phyloP scores from a whole-genome alignment of 2,329 filamentous ascomycete genomes.

The Penicillium sp. region DNA sequence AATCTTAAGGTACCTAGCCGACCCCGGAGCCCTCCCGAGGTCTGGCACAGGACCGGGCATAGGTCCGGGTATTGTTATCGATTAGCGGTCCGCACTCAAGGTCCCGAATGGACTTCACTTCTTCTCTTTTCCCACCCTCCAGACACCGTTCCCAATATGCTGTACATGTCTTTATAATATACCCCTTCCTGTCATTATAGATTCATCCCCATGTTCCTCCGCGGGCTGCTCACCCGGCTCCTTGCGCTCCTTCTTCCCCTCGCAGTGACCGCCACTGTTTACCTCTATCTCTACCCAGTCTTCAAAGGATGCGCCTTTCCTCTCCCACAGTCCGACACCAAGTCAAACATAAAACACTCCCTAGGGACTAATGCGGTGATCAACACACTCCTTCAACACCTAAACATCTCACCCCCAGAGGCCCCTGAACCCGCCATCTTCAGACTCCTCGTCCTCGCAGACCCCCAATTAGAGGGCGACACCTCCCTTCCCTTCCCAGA shows the following conservation, averaged over 20 bases:
- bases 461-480: constrained; percentile 91
- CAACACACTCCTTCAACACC: constrained; percentile 39
- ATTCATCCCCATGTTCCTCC: constrained; percentile 49
- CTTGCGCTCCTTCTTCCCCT: constrained; percentile 58
- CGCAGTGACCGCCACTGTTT: constrained; percentile 66
- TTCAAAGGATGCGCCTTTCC: constrained; percentile 81
- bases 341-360: constrained; percentile 1
- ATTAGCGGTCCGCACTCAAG: neutral
- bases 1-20: too few relatives aligned
- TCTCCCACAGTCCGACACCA: constrained; percentile 30
- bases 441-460: constrained; percentile 78
- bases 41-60: too few relatives aligned
- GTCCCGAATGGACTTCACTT: too few relatives aligned
- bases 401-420: constrained; percentile 17
- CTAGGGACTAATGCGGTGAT: constrained; percentile 25
- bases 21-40: too few relatives aligned
- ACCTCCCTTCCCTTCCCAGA: constrained; percentile 65
- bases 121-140: constrained; percentile 8
- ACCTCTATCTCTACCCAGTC: constrained; percentile 83
- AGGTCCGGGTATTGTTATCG: too few relatives aligned
- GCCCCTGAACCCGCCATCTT: constrained; percentile 61
- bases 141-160: constrained; percentile 16
- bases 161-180: constrained; percentile 20
- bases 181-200: constrained; percentile 9
- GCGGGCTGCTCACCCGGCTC: constrained; percentile 44